Evolutionary conservation across 305 asterid species (phyloP).

Genomic region (Solanum hybrid): DNA sequence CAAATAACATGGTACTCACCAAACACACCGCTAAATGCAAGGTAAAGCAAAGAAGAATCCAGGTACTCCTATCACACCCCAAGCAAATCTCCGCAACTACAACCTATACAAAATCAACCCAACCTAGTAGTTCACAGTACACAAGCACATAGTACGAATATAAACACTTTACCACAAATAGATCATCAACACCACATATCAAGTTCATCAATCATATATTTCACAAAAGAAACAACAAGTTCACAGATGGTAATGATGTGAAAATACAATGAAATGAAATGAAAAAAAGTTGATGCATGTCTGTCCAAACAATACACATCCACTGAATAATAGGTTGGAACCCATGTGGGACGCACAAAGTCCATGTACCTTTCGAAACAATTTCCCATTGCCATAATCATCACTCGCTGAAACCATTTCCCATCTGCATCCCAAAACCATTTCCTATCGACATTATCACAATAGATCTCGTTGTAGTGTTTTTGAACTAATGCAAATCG

Average conservation of each 20-base stretch:
- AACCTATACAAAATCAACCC: background rate
- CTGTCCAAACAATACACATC: background rate
- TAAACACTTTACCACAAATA: background rate
- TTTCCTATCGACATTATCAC: background rate
- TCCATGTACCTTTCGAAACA: background rate
- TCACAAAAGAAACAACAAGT: background rate
- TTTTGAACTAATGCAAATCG: too few species aligned
- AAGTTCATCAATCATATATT: background rate
- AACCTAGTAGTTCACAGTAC: background rate
- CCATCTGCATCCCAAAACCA: background rate
- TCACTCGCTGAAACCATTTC: background rate
- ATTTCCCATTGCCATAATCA: background rate
- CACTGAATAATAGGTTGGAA: background rate
- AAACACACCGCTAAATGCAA: background rate
- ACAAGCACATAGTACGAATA: background rate
- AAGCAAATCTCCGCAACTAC: background rate
- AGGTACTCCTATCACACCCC: background rate
- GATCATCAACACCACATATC: background rate
- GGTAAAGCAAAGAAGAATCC: background rate
- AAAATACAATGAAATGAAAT: background rate
- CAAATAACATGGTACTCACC: background rate
- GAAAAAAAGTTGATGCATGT: background rate
- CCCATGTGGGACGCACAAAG: background rate
- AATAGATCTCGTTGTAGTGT: background rate
- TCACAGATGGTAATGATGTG: background rate